Conservation (phyloP, 1,284 basidiomycete genomes). For the Spongispora temasekensis region DNA sequence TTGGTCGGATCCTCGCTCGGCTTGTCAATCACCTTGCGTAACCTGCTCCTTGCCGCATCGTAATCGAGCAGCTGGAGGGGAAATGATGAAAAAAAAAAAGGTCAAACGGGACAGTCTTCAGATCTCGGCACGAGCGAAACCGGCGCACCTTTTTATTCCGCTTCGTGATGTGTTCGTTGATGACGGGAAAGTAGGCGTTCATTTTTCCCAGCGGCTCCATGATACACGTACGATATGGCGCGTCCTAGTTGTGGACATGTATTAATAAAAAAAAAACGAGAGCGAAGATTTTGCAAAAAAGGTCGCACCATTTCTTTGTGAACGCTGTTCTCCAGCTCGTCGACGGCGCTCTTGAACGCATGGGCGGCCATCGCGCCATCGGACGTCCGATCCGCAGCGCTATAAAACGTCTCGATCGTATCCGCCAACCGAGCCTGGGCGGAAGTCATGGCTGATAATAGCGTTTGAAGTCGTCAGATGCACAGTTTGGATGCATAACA, state of each 20-base stretch:
- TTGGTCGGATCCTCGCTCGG: conserved; percentile 93
- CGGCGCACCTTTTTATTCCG: conserved; percentile 88
- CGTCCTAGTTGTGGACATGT: conserved; percentile 62
- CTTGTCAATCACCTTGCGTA: conserved; percentile 91
- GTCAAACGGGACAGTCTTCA: no score
- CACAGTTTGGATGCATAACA: background rate
- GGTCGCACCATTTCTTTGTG: conserved; percentile 82
- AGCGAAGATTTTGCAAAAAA: no score
- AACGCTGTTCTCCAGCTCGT: conserved; percentile 89
- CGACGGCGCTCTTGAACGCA: conserved; percentile 93
- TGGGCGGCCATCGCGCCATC: conserved; percentile 97
- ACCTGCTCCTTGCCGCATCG: conserved; percentile 86
- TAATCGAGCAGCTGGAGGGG: conserved; percentile 84
- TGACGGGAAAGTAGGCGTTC: conserved; percentile 91
- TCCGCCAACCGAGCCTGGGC: conserved; percentile 95
- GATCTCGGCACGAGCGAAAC: background rate
- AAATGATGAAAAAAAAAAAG: no score
- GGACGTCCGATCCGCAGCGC: conserved; percentile 78
- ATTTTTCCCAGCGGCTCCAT: conserved; percentile 96
- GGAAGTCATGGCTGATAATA: conserved; percentile 78
- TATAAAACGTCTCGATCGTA: conserved; percentile 93
- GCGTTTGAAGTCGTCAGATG: background rate
- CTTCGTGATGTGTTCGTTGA: conserved; percentile 94
- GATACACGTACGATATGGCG: conserved; percentile 91
- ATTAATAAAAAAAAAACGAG: background rate